Conservation (phyloP, 257 asterid genomes). For the Mentha longifolia region DNA sequence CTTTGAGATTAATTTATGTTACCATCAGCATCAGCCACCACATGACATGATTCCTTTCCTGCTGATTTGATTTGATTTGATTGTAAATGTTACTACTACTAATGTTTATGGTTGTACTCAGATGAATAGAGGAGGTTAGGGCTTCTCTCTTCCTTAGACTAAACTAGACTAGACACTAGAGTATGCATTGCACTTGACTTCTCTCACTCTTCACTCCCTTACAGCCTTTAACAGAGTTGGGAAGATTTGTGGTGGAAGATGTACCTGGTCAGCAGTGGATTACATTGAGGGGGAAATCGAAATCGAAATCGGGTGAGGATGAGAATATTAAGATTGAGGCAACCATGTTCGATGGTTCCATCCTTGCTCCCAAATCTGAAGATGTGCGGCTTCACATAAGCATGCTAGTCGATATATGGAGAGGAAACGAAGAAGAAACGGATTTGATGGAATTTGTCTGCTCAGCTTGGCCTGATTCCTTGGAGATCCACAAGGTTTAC, state of each 20-base stretch:
- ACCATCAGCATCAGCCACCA: no score
- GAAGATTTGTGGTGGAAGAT: constrained; percentile 50
- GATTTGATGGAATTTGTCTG: constrained; percentile 56
- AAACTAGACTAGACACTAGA: no score
- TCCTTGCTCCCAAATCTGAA: constrained; percentile 33
- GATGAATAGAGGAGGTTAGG: no score
- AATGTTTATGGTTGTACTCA: no score
- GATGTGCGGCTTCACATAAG: constrained; percentile 50
- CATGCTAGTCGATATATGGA: constrained; percentile 60
- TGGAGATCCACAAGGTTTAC: constrained; percentile 63
- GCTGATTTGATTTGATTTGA: no score
- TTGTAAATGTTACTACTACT: no score
- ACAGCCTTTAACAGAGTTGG: constrained; percentile 46
- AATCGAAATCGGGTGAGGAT: constrained; percentile 33
- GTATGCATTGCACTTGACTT: no score
- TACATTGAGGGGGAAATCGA: constrained; percentile 47
- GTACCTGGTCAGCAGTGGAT: constrained; percentile 61
- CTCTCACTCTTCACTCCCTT: no score
- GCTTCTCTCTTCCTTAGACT: no score
- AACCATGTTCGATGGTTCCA: constrained; percentile 61
- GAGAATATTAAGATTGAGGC: constrained; percentile 63
- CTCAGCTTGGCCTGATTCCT: constrained; percentile 61
- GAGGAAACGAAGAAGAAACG: constrained; percentile 39
- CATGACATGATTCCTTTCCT: no score
- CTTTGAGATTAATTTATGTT: no score